Percentiles rank a stretch among this genome's conserved stretches.
These are phyloP conservation scores for Globisporangium orthogonon DNA, from an alignment of 352 stramenopile genomes.

Conservation along the genomic window DNA sequence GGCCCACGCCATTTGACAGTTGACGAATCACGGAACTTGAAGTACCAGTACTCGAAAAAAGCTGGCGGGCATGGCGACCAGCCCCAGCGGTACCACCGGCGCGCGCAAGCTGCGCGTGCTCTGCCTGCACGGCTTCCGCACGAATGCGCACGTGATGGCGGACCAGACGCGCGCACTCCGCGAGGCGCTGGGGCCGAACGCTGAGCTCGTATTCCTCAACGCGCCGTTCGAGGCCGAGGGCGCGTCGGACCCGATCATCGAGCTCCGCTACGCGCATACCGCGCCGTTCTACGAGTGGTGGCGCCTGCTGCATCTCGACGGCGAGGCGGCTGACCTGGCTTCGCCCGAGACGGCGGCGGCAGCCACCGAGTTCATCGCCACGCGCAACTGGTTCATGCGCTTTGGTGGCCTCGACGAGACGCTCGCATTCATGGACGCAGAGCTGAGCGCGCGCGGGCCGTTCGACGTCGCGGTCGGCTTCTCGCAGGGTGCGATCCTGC, in stretches of 20 bases:
- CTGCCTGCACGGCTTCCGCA: conserved; percentile 52
- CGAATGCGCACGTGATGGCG: conserved; percentile 39
- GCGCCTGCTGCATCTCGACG: conserved; percentile 3
- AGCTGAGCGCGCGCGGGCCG: conserved; percentile 24
- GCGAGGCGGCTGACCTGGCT: conserved; percentile 4
- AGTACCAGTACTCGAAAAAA: too few relatives aligned
- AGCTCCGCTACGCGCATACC: conserved; percentile 20
- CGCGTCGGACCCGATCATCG: conserved; percentile 24
- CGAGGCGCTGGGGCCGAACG: conserved; percentile 17
- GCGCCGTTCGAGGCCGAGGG: conserved; percentile 32
- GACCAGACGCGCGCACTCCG: conserved; percentile 35
- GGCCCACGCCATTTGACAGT: too few relatives aligned
- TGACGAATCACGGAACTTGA: too few relatives aligned
- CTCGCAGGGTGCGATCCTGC: conserved; percentile 34
- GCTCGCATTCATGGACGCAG: conserved; percentile 23
- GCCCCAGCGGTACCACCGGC: too few relatives aligned
- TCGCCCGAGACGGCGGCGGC: conserved; percentile 4
- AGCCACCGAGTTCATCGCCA: conserved; percentile 9
- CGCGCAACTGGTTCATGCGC: conserved; percentile 16
- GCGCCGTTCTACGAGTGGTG: conserved; percentile 40
- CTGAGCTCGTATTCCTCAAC: conserved; percentile 38
- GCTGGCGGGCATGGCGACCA: too few relatives aligned
- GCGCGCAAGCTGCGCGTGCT: conserved; percentile 30
- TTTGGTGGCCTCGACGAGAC: conserved; percentile 22
- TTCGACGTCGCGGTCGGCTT: conserved; percentile 46